Base-by-base conservation (phyloP, 2,329 filamentous ascomycete genomes). In the Fusarium zealandicum region DNA sequence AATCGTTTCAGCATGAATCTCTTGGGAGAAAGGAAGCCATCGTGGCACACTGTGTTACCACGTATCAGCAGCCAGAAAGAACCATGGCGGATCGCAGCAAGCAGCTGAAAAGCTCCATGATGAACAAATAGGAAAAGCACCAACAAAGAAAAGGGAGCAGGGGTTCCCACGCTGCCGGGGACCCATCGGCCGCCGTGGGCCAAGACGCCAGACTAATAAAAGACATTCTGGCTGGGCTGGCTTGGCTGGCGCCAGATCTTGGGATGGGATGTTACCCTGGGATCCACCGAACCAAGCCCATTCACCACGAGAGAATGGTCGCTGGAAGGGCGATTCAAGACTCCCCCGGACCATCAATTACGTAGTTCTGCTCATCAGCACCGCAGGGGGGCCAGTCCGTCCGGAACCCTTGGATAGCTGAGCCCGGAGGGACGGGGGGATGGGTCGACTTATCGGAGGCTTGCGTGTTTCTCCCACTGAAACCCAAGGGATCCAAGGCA, bases 301-400 rank as follows among this genome's bases (percentile, higher is more conserved):
- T n/a, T 46, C 35, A 13, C 33, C 42, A 45, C n/a, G n/a, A 49
- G 33, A 50, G 40, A 45, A 37, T 32, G 45, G 42, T 20, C 32
- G 33, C 27, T 41, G 20, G 39, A 35, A 28, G 20, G 25, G 22
- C 47, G 14, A 20, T 43, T 36, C 47, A 18, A 28, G 50, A 46
- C 46, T 54, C 39, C 60, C 59, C 61, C 51, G 27, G 61, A 62
- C 61, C 43, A 65, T 61, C 52, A 28, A 63, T 65, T 65, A 65
- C 62, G 63, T 64, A 65, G 56, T 41, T 58, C 43, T 57, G 35
- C 8, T 25, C 22, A 54, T 65, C 63, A 65, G 63, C 63, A 38
- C 48, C 39, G 48, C 63, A 65, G 63, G 63, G 62, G 63, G 46
- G 41, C n/a, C n/a, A n/a, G 36, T 32, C 39, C 40, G 50, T 13